Evolutionary conservation across 2,329 filamentous ascomycete genomes (phyloP).

Genomic region (Colletotrichum paranaense): DNA sequence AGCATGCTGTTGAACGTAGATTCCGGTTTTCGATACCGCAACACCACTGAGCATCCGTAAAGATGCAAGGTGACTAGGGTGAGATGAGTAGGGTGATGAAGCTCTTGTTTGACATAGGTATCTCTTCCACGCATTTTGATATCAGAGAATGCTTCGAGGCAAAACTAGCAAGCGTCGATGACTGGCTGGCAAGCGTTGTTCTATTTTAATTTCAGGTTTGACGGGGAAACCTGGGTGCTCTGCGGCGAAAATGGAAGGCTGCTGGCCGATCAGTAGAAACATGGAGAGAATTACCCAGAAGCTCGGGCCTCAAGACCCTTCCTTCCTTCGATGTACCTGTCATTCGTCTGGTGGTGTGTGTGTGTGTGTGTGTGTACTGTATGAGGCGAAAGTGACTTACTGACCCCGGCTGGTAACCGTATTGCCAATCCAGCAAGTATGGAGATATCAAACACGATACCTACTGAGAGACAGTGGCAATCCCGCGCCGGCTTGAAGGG

Average conservation of each 20-base stretch:
- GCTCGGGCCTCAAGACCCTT: constrained; percentile 15
- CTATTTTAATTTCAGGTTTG: constrained; percentile 18
- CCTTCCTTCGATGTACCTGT: neutral
- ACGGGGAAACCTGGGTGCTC: neutral
- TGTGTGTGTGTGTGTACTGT: too few relatives aligned
- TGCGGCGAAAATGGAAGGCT: constrained; percentile 1
- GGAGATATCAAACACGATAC: too few relatives aligned
- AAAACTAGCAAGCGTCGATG: neutral
- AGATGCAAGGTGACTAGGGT: neutral
- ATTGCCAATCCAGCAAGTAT: too few relatives aligned
- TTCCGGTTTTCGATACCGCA: neutral
- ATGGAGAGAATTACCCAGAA: constrained; percentile 20
- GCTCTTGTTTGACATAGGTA: neutral
- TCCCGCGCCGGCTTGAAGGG: neutral
- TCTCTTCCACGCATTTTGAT: neutral
- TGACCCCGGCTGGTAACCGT: too few relatives aligned
- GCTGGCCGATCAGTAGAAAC: constrained; percentile 23
- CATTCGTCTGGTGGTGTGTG: neutral
- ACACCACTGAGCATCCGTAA: neutral
- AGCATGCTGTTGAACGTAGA: neutral
- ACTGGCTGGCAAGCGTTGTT: constrained; percentile 1
- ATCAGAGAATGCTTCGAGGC: neutral
- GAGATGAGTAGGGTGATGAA: neutral
- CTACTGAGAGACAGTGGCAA: neutral
- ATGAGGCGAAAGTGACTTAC: neutral